Evolutionary conservation across 2,329 filamentous ascomycete species (phyloP), one percentile per base, ranked within the genome.

Genomic region (Ceratocystiopsis brevicomis): DNA sequence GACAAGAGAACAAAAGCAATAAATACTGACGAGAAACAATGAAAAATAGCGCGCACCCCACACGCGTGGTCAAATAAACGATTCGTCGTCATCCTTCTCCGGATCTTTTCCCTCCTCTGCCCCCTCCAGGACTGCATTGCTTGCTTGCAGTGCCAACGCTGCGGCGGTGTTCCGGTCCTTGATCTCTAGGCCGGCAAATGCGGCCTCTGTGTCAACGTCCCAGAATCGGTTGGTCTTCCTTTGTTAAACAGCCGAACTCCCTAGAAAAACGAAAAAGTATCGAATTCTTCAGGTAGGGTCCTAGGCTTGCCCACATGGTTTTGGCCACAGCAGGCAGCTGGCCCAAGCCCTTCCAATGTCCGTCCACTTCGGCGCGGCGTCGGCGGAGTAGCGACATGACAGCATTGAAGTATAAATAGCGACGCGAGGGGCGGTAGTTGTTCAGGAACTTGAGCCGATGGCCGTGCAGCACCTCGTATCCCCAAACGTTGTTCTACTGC

Each of bases 351-450:
- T 37, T 17, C 14, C 13, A 4, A n/a, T 33, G 30, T 16, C 43
- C 34, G 15, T 32, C 16, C 3, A 40, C 39, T 6, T 38, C 21
- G 13, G 21, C 35, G 3, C 43, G 38, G 15, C 43, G 43, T n/a
- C 43, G n/a, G 15, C 43, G 35, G 9, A 44, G 43, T 12, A 44
- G 21, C 15, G 38, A 34, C 6, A 44, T 44, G 13, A 41, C 15
- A 8, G n/a, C 34, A 2, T 38, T 25, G 25, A 41, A 44, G 33
- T 41, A 41, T 11, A 41, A 13, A 25, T 41, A 41, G 17, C 17
- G 16, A 16, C 36, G 36, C 15, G 32, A 12, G 6, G 39, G 39
- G n/a, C 39, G 39, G 39, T 16, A 41, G 14, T 6, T 4, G 34
- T 35, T 41, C 4, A 21, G 32, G 17, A 41, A 41, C 18, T 19